Evolutionary conservation across 805 yeast genomes (phyloP).

Genomic region (Ogataea nakhonphanomensis): DNA sequence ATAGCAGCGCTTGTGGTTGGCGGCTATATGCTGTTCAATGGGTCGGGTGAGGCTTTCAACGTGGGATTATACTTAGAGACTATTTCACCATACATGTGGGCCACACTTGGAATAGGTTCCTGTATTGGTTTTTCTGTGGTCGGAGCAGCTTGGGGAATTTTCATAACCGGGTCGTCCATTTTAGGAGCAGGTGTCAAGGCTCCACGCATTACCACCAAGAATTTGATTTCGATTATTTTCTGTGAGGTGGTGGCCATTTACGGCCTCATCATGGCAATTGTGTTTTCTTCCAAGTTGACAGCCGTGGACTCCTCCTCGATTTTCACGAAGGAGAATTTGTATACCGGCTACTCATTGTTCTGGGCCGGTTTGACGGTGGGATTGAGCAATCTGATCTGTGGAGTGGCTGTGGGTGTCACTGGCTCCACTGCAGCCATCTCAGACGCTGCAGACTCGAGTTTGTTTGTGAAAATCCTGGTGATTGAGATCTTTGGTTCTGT

Average conservation of each 20-base stretch:
- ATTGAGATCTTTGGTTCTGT: conserved; percentile 97
- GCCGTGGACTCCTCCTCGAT: conserved; percentile 62
- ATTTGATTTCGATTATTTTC: conserved; percentile 92
- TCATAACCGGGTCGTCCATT: conserved; percentile 90
- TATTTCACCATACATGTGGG: conserved; percentile 97
- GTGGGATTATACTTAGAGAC: conserved; percentile 82
- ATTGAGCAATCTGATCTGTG: conserved; percentile 87
- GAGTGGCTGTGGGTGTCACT: conserved; percentile 94
- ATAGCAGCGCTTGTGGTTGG: conserved; percentile 34
- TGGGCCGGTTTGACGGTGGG: conserved; percentile 99
- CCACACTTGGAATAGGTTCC: conserved; percentile 78
- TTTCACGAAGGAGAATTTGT: conserved; percentile 77
- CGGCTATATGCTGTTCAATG: conserved; percentile 73
- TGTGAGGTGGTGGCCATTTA: conserved; percentile 99
- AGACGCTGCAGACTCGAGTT: conserved; percentile 94
- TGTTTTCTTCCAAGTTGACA: conserved; percentile 83
- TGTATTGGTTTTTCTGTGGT: conserved; percentile 94
- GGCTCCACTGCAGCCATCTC: conserved; percentile 98
- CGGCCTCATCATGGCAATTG: conserved; percentile 96
- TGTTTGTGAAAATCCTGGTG: conserved; percentile 93
- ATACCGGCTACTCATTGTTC: conserved; percentile 91
- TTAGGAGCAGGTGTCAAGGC: conserved; percentile 98
- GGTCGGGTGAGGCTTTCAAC: conserved; percentile 88
- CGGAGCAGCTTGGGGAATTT: conserved; percentile 99
- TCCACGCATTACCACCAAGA: conserved; percentile 96